Evolutionary conservation across 2,329 filamentous ascomycete species (phyloP).

Genomic region (Coniochaeta hoffmannii): DNA sequence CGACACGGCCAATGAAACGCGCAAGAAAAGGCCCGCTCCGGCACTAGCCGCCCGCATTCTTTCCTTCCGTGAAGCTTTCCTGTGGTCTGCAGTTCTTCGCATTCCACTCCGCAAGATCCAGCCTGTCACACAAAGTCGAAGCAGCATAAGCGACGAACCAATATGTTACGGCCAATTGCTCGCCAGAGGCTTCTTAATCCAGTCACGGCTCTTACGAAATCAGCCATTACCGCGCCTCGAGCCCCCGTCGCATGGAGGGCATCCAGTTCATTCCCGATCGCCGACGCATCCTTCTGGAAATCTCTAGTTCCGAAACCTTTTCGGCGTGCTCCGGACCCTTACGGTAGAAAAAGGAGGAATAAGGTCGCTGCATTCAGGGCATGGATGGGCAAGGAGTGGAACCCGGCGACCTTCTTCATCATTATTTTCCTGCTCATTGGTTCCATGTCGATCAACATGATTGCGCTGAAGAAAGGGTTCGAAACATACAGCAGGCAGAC

Average conservation of each 20-base stretch:
- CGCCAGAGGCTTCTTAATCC: neutral
- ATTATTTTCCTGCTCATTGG: constrained; percentile 81
- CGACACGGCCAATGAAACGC: neutral
- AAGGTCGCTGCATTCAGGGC: constrained; percentile 21
- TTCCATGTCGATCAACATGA: constrained; percentile 91
- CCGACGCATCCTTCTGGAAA: constrained; percentile 54
- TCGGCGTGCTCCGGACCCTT: constrained; percentile 25
- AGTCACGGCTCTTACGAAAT: neutral
- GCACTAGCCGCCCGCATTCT: neutral
- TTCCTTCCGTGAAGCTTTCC: neutral
- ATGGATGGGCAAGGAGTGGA: constrained; percentile 57
- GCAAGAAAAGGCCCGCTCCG: neutral
- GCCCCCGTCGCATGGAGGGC: neutral
- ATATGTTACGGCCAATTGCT: neutral
- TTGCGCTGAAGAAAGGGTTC: constrained; percentile 70
- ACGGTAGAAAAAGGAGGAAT: neutral
- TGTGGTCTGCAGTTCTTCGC: neutral
- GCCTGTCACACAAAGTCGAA: neutral
- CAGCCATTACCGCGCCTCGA: neutral
- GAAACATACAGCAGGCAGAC: constrained; percentile 65
- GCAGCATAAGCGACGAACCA: neutral
- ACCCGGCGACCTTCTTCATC: constrained; percentile 77
- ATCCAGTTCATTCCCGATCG: constrained; percentile 7
- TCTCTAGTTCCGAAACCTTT: constrained; percentile 62
- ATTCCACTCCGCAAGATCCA: neutral